phyloP scores from a whole-genome alignment of 108 stramenopile species.

The Phaeodactylum tricornutum region DNA sequence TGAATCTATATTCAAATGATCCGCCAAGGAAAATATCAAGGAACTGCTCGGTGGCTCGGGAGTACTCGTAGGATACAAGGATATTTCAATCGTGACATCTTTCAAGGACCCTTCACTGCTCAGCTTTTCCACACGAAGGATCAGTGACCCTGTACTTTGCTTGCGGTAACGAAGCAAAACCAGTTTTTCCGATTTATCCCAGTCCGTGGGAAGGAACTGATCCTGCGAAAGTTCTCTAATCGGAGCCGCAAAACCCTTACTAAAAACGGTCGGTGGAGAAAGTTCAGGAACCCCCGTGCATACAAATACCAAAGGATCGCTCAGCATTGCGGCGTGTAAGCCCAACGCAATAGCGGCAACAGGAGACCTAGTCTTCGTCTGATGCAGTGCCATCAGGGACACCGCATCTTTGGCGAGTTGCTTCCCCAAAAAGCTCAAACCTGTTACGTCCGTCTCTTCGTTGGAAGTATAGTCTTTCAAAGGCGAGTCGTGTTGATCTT shows the following conservation, averaged over 20 bases:
- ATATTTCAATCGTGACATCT: constrained; percentile 4
- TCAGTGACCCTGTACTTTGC: constrained; percentile 21
- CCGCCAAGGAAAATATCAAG: constrained; percentile 30
- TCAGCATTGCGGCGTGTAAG: constrained; percentile 50
- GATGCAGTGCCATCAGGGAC: constrained; percentile 31
- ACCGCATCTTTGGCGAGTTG: constrained; percentile 35
- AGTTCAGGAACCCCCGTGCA: constrained; percentile 57
- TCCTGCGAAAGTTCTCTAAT: constrained; percentile 54
- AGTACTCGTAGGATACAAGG: constrained; percentile 15
- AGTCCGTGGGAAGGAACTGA: constrained; percentile 46
- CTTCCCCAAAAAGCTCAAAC: constrained; percentile 14
- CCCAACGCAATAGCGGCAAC: constrained; percentile 54
- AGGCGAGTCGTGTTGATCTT: constrained; percentile 16
- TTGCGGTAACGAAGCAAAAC: constrained; percentile 43
- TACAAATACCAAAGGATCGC: constrained; percentile 28
- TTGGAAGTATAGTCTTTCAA: constrained; percentile 1
- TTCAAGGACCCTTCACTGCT: not conserved
- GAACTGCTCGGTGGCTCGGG: constrained; percentile 23
- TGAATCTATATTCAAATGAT: constrained; percentile 62
- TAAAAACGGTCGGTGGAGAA: not conserved
- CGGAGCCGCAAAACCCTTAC: constrained; percentile 62
- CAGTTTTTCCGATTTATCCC: constrained; percentile 33
- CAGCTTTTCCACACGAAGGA: constrained; percentile 18
- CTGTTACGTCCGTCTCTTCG: constrained; percentile 3
- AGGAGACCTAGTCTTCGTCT: constrained; percentile 29